Evolutionary conservation across 2,329 filamentous ascomycete genomes (phyloP), one percentile per base, ranked within the genome.

Genomic region (Aureobasidium melanogenum): DNA sequence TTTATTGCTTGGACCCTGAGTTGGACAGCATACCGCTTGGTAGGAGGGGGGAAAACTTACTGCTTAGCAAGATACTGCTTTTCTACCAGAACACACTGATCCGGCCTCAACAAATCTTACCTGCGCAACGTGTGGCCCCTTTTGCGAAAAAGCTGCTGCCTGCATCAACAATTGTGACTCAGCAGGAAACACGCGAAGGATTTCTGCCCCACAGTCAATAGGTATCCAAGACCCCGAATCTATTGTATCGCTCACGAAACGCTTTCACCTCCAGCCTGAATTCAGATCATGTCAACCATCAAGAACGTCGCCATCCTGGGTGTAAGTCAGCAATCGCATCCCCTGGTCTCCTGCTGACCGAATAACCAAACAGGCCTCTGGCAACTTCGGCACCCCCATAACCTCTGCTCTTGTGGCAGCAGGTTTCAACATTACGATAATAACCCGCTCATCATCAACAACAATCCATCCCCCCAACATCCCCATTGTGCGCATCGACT

Each of bases 361-460:
- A 2, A 1, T 1, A 3, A 36, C 14, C 32, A 41, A 39, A 10
- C 15, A 54, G 51, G 65, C 65, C 19, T 63, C 62, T 1, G 66
- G 66, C 55, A 66, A 65, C 52, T 64, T 67, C 34, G 66, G 66
- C 43, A 63, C 50, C 3, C 64, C 65, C n/a, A 65, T 66, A 15
- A 63, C 62, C 2, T 28, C 46, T 6, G 63, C 64, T 30, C 63
- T 68, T 2, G 17, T 39, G 14, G 14, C 26, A 12, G 58, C 65
- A 30, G 36, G 30, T n/a, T 81, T 85, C 71, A 73, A 76, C 61
- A 71, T 84, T 50, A 81, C 80, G 7, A 74, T 81, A 39, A 75
- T 85, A 51, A 79, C 77, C 5, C 81, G 84, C 24, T 36, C 63
- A 9, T 65, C 71, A 44, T 80, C 77, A 3, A 69, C 57, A 26